phyloP scores from a whole-genome alignment of 352 stramenopile species.

The Pythium brachiatum region DNA sequence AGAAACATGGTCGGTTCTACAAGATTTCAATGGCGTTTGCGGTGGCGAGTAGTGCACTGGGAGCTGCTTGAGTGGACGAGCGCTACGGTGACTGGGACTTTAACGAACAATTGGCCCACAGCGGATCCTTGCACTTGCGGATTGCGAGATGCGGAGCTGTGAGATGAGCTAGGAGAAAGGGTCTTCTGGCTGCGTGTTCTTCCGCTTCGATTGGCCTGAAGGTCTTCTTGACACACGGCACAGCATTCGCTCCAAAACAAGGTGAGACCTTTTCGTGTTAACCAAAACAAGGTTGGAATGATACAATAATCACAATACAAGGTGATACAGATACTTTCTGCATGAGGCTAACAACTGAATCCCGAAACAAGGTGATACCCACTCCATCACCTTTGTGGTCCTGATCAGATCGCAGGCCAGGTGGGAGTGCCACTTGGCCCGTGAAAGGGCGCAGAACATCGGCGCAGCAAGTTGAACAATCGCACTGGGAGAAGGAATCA shows the following conservation, averaged over 20 bases:
- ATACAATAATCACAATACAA: not conserved
- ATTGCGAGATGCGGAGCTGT: not conserved
- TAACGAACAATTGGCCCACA: slow-evolving; percentile 9
- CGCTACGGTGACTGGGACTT: not conserved
- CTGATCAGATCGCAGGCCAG: not conserved
- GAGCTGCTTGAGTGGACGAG: not conserved
- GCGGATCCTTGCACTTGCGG: slow-evolving; percentile 2
- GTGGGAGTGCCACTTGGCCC: slow-evolving; percentile 1
- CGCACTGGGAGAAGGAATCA: not conserved
- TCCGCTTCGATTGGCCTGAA: slow-evolving; percentile 25
- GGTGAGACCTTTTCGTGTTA: slow-evolving; percentile 1
- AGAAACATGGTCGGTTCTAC: slow-evolving; percentile 53
- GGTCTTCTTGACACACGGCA: slow-evolving; percentile 15
- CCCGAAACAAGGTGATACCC: slow-evolving; percentile 14
- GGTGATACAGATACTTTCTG: not conserved
- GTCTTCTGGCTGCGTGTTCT: slow-evolving; percentile 13
- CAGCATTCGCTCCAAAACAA: slow-evolving; percentile 13
- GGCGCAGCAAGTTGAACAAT: slow-evolving; percentile 23
- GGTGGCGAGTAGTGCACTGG: not conserved
- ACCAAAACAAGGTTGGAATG: slow-evolving; percentile 17
- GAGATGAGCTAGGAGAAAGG: not conserved
- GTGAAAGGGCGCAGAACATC: slow-evolving; percentile 22
- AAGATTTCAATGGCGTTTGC: not conserved
- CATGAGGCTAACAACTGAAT: too few relatives aligned
- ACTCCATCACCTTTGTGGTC: not conserved